A percentile compares a stretch with the other conserved stretches of the same genome.
phyloP scores from a whole-genome alignment of 164 flowering plant species.

The Aristolochia californica region DNA sequence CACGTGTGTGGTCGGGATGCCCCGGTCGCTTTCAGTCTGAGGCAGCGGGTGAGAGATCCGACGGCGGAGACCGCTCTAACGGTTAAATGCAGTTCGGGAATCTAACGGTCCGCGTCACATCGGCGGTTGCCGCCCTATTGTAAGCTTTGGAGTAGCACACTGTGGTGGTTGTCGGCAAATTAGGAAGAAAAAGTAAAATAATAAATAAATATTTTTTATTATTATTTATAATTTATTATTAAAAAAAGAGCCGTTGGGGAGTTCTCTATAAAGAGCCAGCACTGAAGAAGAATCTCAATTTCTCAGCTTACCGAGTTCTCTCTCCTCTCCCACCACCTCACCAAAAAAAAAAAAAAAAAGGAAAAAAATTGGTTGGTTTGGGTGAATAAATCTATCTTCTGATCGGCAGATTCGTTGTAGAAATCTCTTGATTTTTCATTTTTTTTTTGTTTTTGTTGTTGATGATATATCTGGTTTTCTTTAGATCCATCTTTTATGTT shows the following conservation, averaged over 20 bases:
- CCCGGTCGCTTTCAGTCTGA: not conserved
- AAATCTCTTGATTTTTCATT: too few relatives aligned
- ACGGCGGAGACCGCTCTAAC: not conserved
- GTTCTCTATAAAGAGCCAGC: not conserved
- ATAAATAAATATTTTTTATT: not conserved
- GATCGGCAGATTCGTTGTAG: too few relatives aligned
- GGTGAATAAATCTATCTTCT: too few relatives aligned
- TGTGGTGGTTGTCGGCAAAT: slow-evolving; percentile 7
- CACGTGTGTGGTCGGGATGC: not conserved
- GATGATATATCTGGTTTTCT: too few relatives aligned
- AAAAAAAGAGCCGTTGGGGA: not conserved
- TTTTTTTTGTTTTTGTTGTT: too few relatives aligned
- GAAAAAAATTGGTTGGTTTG: too few relatives aligned
- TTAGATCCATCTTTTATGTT: too few relatives aligned
- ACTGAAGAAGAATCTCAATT: not conserved
- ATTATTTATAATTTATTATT: not conserved
- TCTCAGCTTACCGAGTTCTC: not conserved
- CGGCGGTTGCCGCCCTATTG: slow-evolving; percentile 8
- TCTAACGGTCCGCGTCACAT: slow-evolving; percentile 2
- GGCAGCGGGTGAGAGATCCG: not conserved
- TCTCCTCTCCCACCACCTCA: not conserved
- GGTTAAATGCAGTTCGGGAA: not conserved
- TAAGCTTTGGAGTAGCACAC: slow-evolving; percentile 1
- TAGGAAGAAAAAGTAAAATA: not conserved
- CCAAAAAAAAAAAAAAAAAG: too few relatives aligned